These are phyloP conservation scores for Glonium stellatum DNA, from an alignment of 495 filamentous ascomycete genomes.

Conservation along the genomic window DNA sequence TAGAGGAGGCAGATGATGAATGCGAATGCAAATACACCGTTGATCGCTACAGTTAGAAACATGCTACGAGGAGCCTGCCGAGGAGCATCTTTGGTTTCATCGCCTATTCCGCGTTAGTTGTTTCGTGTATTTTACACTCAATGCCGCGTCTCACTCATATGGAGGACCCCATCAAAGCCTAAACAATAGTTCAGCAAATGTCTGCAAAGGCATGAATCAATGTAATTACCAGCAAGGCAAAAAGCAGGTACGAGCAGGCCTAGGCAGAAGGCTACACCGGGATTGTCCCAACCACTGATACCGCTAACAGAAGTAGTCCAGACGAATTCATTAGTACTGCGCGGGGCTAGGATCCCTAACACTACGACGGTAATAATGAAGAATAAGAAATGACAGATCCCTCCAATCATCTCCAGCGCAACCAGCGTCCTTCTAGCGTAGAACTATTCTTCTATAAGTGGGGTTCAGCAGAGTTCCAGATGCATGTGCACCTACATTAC, in stretches of 20 bases:
- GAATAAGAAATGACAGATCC: slow-evolving; percentile 4
- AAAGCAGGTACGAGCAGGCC: neutral
- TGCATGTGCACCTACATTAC: no score
- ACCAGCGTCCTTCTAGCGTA: slow-evolving; percentile 17
- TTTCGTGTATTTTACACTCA: no score
- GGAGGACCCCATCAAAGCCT: slow-evolving; percentile 24
- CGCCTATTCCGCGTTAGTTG: no score
- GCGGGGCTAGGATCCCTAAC: slow-evolving; percentile 1
- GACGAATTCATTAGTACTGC: neutral
- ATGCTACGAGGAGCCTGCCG: slow-evolving; percentile 25
- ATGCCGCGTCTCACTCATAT: no score
- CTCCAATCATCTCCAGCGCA: slow-evolving; percentile 5
- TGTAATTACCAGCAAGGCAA: slow-evolving; percentile 10
- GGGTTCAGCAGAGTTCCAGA: no score
- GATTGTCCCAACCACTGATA: neutral
- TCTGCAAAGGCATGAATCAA: neutral
- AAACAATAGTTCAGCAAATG: neutral
- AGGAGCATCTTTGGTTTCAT: slow-evolving; percentile 27
- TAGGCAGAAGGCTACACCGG: neutral
- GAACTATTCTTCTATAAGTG: no score
- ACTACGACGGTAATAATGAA: slow-evolving; percentile 4
- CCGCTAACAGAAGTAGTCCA: neutral
- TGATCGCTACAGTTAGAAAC: slow-evolving; percentile 22
- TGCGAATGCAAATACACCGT: slow-evolving; percentile 22
- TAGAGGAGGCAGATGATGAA: slow-evolving; percentile 24